A percentile compares a stretch with the other conserved stretches of the same genome.
Conservation (phyloP, 2,329 filamentous ascomycete species). For the Fusarium virguliforme region DNA sequence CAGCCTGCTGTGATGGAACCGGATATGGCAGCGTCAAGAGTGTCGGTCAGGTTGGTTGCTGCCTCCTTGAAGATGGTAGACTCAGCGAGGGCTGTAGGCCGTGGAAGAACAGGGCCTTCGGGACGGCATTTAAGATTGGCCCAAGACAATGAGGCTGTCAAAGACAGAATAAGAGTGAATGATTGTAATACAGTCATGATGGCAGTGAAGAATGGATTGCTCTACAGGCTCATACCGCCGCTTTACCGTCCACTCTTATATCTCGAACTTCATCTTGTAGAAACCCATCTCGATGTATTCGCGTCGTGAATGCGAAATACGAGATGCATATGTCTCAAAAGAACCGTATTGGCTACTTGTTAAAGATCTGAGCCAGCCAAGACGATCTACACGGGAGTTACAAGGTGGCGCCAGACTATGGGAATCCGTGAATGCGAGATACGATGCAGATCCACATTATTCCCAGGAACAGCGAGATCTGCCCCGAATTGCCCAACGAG, state of each 20-base stretch:
- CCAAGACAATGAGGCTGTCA: background rate
- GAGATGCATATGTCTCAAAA: background rate
- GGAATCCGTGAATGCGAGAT: conserved; percentile 37
- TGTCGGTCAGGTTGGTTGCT: conserved; percentile 48
- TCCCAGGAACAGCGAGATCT: conserved; percentile 1
- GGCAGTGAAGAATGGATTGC: background rate
- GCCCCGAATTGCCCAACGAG: conserved; percentile 1
- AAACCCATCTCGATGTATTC: background rate
- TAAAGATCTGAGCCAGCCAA: conserved; percentile 15
- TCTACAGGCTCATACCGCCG: background rate
- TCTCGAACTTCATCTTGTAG: background rate
- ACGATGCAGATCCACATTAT: conserved; percentile 30
- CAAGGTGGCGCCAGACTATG: conserved; percentile 27
- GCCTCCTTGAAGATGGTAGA: conserved; percentile 53
- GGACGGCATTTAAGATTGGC: conserved; percentile 51
- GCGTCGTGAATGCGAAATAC: conserved; percentile 28
- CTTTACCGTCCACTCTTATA: conserved; percentile 14
- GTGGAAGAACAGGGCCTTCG: conserved; percentile 53
- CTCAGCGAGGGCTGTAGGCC: conserved; percentile 46
- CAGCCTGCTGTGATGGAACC: conserved; percentile 56
- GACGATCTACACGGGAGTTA: conserved; percentile 34
- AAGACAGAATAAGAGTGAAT: background rate
- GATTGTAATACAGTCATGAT: conserved; percentile 14
- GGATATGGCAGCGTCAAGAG: conserved; percentile 52
- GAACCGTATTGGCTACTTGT: background rate